Conservation (phyloP, 1,284 basidiomycete genomes). For the Malassezia nana region DNA sequence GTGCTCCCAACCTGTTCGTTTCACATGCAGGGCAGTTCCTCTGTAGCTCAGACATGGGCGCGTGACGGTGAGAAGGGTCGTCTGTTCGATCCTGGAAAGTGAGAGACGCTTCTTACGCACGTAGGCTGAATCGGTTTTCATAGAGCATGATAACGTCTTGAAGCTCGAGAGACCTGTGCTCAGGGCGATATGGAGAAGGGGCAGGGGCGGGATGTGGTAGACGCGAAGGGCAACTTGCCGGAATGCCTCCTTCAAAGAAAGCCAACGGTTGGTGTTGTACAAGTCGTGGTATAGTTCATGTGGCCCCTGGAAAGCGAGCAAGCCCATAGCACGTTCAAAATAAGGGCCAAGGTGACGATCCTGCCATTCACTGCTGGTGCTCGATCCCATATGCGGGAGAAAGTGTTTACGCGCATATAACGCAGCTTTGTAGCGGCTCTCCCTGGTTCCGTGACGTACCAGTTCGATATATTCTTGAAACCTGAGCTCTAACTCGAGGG, state of each 20-base stretch:
- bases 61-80: no score
- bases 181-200: constrained; percentile 40
- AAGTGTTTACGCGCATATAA: constrained; percentile 74
- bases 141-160: constrained; percentile 40
- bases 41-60: constrained; percentile 5
- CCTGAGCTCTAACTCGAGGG: constrained; percentile 87
- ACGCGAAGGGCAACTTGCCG: constrained; percentile 27
- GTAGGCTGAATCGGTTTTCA: no score
- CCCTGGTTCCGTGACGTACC: constrained; percentile 28
- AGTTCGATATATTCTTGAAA: constrained; percentile 95
- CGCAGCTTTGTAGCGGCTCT: constrained; percentile 63
- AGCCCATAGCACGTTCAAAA: constrained; percentile 27
- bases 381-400: constrained; percentile 7
- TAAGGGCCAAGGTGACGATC: constrained; percentile 39
- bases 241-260: constrained; percentile 23
- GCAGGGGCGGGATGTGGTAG: constrained; percentile 30
- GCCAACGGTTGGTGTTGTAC: constrained; percentile 25
- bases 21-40: constrained; percentile 83
- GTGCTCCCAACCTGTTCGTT: constrained; percentile 57
- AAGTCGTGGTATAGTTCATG: constrained; percentile 26
- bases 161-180: constrained; percentile 32
- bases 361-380: constrained; percentile 54
- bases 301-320: constrained; percentile 28
- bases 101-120: no score
- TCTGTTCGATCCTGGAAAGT: no score